Evolutionary conservation across 257 asterid species (phyloP), one percentile per base, ranked within the genome.

Genomic region (Nicotiana obtusifolia): DNA sequence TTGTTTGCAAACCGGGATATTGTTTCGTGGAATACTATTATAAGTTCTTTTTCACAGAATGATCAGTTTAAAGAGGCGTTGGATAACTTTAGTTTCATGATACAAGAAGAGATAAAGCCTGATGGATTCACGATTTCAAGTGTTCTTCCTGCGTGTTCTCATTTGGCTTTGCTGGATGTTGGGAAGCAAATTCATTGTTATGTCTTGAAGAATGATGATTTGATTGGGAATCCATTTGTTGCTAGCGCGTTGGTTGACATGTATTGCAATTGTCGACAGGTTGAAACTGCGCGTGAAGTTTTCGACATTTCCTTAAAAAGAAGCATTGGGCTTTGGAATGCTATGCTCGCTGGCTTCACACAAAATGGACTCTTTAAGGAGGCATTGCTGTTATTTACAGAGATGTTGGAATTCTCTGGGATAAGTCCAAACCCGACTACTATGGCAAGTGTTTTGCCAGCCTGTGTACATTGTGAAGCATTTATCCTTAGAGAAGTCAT

Each of bases 21-120:
- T 91, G 95, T 94, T 85, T 91, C 97, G 22, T 94, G 98, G 98
- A 94, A 94, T 86, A 91, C 97, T 4, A 86, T 94, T 4, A 92
- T 93, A 31, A 90, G 95, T 77, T 71, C 89, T 0, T 84, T 90
- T 60, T 81, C 93, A 5, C 95, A 94, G 79, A 92, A 82, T 81
- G 90, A 82, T 78, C 86, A 82, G 81, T 92, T 88, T 86, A 35
- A 76, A n/a, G 96, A 92, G 85, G 97, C 97, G 2, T 83, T 94
- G 86, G 91, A 84, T 82, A 84, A 76, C 84, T 90, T 94, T 73
- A 83, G 80, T 10, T 62, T 82, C 44, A 92, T 94, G 98, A 89
- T 82, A 52, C 81, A 66, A 13, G 93, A 89, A 83, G 95, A 91
- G 9, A 83, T 90, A 68, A 88, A 82, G 82, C 97, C 97, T 5